Evolutionary conservation across 176 grass and related monocot species (phyloP).

Genomic region (Ampelocalamus luodianensis): DNA sequence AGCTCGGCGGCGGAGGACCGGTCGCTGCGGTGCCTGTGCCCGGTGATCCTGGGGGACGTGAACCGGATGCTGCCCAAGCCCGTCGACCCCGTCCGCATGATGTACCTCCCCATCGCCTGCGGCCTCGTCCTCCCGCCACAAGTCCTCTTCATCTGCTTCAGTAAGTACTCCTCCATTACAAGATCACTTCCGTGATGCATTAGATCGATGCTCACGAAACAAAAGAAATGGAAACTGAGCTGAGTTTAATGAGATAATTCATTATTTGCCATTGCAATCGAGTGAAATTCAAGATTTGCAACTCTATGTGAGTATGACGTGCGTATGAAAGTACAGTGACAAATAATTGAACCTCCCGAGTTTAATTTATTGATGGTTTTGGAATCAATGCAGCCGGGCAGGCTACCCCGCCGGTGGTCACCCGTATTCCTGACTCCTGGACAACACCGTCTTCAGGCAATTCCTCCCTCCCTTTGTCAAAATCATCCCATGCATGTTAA

Average conservation of each 20-base stretch:
- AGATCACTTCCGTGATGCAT: neutral
- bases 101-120: conserved; percentile 57
- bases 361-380: neutral
- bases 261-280: no score
- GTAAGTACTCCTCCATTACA: conserved; percentile 3
- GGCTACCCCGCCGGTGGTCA: conserved; percentile 33
- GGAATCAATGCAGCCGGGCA: conserved; percentile 39
- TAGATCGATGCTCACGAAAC: neutral
- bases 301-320: no score
- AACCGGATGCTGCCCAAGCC: conserved; percentile 57
- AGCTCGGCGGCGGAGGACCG: conserved; percentile 7
- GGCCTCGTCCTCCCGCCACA: conserved; percentile 52
- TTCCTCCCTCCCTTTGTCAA: neutral
- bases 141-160: conserved; percentile 56
- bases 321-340: no score
- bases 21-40: conserved; percentile 54
- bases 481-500: neutral
- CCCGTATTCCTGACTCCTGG: conserved; percentile 45
- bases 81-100: conserved; percentile 51
- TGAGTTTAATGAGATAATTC: no score
- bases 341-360: no score
- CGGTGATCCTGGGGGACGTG: conserved; percentile 55
- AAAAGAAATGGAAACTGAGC: neutral
- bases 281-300: no score
- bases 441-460: conserved; percentile 41